Conservation (phyloP, 192 early-diverging fungal species). For the Blastocladiella britannica region DNA sequence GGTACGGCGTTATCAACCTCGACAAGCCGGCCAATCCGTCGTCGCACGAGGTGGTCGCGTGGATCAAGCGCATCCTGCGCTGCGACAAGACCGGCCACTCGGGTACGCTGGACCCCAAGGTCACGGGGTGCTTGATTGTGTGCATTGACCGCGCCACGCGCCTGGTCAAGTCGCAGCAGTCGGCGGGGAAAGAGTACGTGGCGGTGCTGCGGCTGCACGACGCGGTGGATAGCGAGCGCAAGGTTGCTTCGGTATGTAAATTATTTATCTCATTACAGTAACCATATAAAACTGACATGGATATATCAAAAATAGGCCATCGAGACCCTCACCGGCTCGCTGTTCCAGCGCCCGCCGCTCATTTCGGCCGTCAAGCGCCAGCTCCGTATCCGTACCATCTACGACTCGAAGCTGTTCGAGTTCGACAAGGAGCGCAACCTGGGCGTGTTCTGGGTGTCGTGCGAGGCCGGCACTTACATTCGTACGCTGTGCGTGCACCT, state of each 20-base stretch:
- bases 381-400: slow-evolving; percentile 93
- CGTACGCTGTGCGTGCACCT: slow-evolving; percentile 98
- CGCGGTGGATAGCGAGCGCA: slow-evolving; percentile 72
- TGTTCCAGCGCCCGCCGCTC: slow-evolving; percentile 96
- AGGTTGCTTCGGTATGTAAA: slow-evolving; percentile 38
- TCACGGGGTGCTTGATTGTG: slow-evolving; percentile 96
- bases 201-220: slow-evolving; percentile 87
- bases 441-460: slow-evolving; percentile 91
- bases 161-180: slow-evolving; percentile 96
- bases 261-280: background rate
- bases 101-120: slow-evolving; percentile 97
- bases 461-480: slow-evolving; percentile 98
- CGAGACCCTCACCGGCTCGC: slow-evolving; percentile 90
- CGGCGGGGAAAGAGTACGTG: slow-evolving; percentile 98
- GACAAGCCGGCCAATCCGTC: slow-evolving; percentile 99
- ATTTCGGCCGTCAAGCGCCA: slow-evolving; percentile 99
- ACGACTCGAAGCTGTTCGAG: slow-evolving; percentile 86
- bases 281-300: background rate
- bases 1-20: slow-evolving; percentile 94
- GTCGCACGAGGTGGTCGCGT: slow-evolving; percentile 98
- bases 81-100: slow-evolving; percentile 97
- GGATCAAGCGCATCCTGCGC: slow-evolving; percentile 91
- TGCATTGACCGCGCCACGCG: slow-evolving; percentile 97
- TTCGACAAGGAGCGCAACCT: slow-evolving; percentile 93
- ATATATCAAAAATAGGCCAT: slow-evolving; percentile 28